Evolutionary conservation across 2,329 filamentous ascomycete species (phyloP).

Genomic region (Zymoseptoria crescenta): DNA sequence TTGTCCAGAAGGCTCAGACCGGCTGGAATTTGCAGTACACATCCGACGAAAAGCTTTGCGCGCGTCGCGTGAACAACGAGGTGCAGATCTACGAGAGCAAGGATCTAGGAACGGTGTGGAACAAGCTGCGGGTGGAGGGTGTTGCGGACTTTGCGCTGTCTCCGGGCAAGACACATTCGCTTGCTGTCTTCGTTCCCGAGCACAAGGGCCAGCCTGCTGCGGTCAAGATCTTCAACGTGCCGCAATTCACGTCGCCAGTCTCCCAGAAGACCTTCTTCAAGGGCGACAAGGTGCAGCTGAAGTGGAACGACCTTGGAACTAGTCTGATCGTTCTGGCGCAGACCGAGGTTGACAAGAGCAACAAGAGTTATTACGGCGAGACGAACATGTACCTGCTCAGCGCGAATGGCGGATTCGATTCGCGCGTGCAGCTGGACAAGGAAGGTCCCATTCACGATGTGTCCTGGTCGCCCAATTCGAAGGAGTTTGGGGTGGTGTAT

Average conservation of each 20-base stretch:
- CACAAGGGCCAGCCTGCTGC: conserved; percentile 87
- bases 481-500: conserved; percentile 95
- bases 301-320: conserved; percentile 92
- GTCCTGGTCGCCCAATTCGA: conserved; percentile 95
- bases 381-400: conserved; percentile 94
- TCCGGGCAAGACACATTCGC: conserved; percentile 79
- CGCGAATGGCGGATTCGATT: conserved; percentile 85
- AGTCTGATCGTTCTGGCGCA: conserved; percentile 90
- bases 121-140: conserved; percentile 88
- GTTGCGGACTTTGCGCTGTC: conserved; percentile 83
- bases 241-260: conserved; percentile 71
- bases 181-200: conserved; percentile 92
- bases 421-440: conserved; percentile 74
- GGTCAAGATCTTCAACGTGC: conserved; percentile 90
- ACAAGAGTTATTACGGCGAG: conserved; percentile 98
- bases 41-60: conserved; percentile 84
- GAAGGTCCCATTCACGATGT: conserved; percentile 97
- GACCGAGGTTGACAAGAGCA: conserved; percentile 95
- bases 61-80: conserved; percentile 90
- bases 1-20: conserved; percentile 91
- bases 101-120: conserved; percentile 81
- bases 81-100: conserved; percentile 93
- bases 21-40: conserved; percentile 98
- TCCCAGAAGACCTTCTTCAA: conserved; percentile 99
- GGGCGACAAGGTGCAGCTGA: conserved; percentile 95